Evolutionary conservation across 495 filamentous ascomycete species (phyloP).

Genomic region (Aspergillus campestris): DNA sequence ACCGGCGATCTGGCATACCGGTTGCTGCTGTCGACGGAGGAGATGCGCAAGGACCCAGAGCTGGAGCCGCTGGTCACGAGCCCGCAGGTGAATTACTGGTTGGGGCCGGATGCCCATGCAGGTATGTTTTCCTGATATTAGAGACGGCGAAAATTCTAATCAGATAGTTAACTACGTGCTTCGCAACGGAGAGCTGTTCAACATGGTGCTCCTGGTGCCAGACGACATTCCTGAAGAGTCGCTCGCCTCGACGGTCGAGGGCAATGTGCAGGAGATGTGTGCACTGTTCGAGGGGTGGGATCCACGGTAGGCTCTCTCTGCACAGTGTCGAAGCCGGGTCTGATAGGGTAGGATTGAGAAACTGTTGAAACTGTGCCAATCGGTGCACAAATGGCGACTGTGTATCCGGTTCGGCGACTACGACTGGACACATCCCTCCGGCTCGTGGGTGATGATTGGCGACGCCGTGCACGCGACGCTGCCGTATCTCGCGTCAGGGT

Average conservation of each 20-base stretch:
- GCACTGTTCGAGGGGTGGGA: constrained; percentile 53
- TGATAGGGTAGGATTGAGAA: constrained; percentile 23
- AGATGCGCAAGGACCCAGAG: constrained; percentile 41
- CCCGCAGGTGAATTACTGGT: constrained; percentile 62
- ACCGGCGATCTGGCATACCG: constrained; percentile 65
- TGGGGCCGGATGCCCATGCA: constrained; percentile 54
- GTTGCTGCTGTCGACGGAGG: constrained; percentile 43
- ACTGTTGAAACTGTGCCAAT: constrained; percentile 30
- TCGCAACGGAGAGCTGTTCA: constrained; percentile 50
- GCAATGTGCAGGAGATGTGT: constrained; percentile 60
- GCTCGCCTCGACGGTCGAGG: constrained; percentile 37
- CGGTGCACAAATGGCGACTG: constrained; percentile 58
- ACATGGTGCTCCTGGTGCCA: constrained; percentile 61
- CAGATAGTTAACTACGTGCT: constrained; percentile 51
- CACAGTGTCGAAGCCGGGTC: not conserved
- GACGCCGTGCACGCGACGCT: constrained; percentile 59
- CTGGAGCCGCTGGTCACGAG: constrained; percentile 42
- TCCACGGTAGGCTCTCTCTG: constrained; percentile 28
- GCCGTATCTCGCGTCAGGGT: constrained; percentile 48
- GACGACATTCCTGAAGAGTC: constrained; percentile 55
- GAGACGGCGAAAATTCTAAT: not conserved
- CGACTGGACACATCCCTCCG: constrained; percentile 47
- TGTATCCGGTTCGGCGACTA: constrained; percentile 46
- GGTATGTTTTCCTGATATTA: constrained; percentile 15
- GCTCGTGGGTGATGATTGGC: constrained; percentile 50